Evolutionary conservation across 805 yeast genomes (phyloP), one percentile per base, ranked within the genome.

Genomic region (Suhomyces sp.): DNA sequence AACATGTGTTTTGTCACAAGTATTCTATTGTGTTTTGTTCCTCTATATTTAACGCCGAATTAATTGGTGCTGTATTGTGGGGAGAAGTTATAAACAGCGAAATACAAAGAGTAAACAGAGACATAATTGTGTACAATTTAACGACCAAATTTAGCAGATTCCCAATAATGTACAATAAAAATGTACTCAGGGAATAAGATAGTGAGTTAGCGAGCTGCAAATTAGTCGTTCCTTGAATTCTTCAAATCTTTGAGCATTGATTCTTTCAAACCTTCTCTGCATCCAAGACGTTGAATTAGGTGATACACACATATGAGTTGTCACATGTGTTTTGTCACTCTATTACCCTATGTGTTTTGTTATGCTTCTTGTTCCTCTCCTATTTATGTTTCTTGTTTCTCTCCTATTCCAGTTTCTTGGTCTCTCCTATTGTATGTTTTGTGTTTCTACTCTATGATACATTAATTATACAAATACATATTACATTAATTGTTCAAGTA

Each of bases 401-500:
- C n/a, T 27, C 31, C 31, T 27, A 27, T 27, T 12, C n/a, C 2
- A 12, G 10, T 27, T 8, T 27, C n/a, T 27, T 27, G 31, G 10
- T 10, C 31, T 27, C n/a, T 27, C n/a, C 31, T 27, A 27, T 12
- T 27, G 6, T 12, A 4, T 6, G 13, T 27, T 10, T 27, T 12
- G 35, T 31, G 10, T 2, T n/a, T 31, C 15, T 19, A 37, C 41
- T n/a, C 20, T 41, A 41, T 41, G 9, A 21, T 22, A 21, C 46
- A 15, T 15, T 43, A 27, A 27, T 27, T 13, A 25, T 43, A 43
- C 13, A 17, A n/a, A 41, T 22, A 41, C 12, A n/a, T 41, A 10
- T n/a, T 31, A 31, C 35, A 31, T 19, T 40, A 54, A 33, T 48
- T 54, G 56, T 64, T 68, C 46, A 84, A 77, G 60, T 85, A 86